A percentile compares a stretch with the other conserved stretches of the same genome.
phyloP scores from a whole-genome alignment of 73 alveolate genomes.

The Paramecium bursaria region DNA sequence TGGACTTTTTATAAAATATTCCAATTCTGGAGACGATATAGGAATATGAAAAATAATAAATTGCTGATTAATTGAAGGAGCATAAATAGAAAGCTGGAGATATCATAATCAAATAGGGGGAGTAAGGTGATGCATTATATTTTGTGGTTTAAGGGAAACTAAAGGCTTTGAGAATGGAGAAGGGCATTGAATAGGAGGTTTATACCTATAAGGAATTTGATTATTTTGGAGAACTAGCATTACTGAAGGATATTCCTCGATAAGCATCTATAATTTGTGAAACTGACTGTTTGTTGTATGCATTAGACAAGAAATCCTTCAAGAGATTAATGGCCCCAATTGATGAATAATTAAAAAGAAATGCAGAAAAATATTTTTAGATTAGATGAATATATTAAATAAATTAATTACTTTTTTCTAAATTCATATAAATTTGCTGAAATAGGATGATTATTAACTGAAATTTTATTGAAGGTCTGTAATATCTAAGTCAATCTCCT shows the following conservation, averaged over 20 bases:
- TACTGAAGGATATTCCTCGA: constrained; percentile 90
- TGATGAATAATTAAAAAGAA: background rate
- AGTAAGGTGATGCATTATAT: constrained; percentile 78
- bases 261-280: constrained; percentile 89
- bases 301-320: constrained; percentile 11
- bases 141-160: constrained; percentile 83
- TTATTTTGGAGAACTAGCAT: constrained; percentile 97
- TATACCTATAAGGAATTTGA: constrained; percentile 86
- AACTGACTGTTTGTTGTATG: constrained; percentile 31
- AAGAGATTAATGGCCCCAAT: constrained; percentile 13
- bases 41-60: constrained; percentile 83
- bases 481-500: too few species aligned
- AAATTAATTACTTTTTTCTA: too few species aligned
- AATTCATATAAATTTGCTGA: too few species aligned
- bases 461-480: too few species aligned
- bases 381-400: too few species aligned
- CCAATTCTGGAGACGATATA: constrained; percentile 79
- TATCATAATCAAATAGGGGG: constrained; percentile 69
- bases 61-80: constrained; percentile 86
- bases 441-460: too few species aligned
- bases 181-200: constrained; percentile 84
- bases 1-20: constrained; percentile 78
- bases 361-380: too few species aligned
- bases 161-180: constrained; percentile 71
- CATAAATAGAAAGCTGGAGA: constrained; percentile 49